phyloP scores from a whole-genome alignment of 352 stramenopile species.

The Saprolegnia diclina region DNA sequence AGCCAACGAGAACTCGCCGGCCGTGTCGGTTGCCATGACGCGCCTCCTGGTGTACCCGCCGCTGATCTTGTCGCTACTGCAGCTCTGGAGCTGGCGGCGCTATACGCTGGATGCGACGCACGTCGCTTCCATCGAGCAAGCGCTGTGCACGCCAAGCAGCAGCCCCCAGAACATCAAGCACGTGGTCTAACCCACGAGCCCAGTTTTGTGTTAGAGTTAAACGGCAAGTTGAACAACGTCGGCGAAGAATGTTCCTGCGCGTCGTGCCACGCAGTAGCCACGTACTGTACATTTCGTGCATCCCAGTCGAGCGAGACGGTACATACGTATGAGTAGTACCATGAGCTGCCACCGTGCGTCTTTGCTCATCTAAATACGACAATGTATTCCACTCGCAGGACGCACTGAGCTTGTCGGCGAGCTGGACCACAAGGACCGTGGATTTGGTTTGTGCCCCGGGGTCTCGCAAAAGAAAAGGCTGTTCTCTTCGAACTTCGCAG shows the following conservation, averaged over 20 bases:
- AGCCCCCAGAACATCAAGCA: neutral
- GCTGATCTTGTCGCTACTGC: neutral
- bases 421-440: neutral
- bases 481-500: constrained; percentile 10
- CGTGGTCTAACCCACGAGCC: neutral
- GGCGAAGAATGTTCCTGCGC: no score
- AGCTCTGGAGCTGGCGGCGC: constrained; percentile 17
- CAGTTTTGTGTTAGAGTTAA: no score
- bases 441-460: no score
- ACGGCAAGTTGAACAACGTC: no score
- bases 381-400: no score
- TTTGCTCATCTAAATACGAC: no score
- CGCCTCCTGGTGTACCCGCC: constrained; percentile 12
- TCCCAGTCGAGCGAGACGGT: no score
- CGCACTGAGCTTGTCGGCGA: no score
- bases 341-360: no score
- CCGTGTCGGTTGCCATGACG: neutral
- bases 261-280: no score
- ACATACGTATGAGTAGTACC: no score
- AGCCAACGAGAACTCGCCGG: neutral
- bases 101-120: constrained; percentile 9
- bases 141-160: neutral
- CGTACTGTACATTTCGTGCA: no score
- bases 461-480: neutral
- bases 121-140: neutral